Evolutionary conservation across 495 filamentous ascomycete species (phyloP).

Genomic region (Rhypophila decipiens): DNA sequence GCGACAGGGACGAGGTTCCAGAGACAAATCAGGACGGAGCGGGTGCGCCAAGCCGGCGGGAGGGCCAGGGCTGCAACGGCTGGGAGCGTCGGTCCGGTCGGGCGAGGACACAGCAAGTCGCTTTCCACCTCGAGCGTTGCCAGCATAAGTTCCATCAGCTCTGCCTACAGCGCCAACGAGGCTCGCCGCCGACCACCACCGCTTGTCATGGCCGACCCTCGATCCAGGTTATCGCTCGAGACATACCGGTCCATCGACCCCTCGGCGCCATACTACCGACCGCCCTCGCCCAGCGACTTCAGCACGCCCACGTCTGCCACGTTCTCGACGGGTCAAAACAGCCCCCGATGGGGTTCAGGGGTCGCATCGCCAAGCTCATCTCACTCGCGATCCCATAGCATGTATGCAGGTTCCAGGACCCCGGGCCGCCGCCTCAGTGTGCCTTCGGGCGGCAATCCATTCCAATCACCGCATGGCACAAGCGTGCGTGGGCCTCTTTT

Average conservation of each 20-base stretch:
- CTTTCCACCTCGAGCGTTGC: slow-evolving; percentile 70
- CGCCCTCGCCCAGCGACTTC: slow-evolving; percentile 61
- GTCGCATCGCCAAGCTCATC: slow-evolving; percentile 63
- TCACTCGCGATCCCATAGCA: slow-evolving; percentile 56
- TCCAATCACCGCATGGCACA: slow-evolving; percentile 57
- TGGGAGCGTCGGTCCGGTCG: slow-evolving; percentile 55
- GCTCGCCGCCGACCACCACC: slow-evolving; percentile 69
- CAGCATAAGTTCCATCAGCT: slow-evolving; percentile 63
- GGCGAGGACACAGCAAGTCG: slow-evolving; percentile 73
- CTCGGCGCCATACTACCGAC: slow-evolving; percentile 43
- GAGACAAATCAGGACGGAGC: slow-evolving; percentile 77
- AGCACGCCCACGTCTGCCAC: slow-evolving; percentile 70
- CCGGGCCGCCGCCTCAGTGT: slow-evolving; percentile 75
- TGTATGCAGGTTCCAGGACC: slow-evolving; percentile 59
- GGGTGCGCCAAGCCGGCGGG: slow-evolving; percentile 61
- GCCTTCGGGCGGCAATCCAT: slow-evolving; percentile 67
- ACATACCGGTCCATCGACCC: slow-evolving; percentile 44
- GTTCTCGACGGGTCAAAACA: slow-evolving; percentile 65
- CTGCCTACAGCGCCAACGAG: slow-evolving; percentile 59
- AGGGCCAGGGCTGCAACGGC: slow-evolving; percentile 71
- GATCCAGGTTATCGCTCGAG: slow-evolving; percentile 58
- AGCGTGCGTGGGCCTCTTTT: slow-evolving; percentile 54
- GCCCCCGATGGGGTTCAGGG: slow-evolving; percentile 60
- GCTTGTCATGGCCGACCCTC: slow-evolving; percentile 75
- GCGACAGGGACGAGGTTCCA: slow-evolving; percentile 92